phyloP scores from a whole-genome alignment of 768 basidiomycete species.

The Hygrocybe punicea region DNA sequence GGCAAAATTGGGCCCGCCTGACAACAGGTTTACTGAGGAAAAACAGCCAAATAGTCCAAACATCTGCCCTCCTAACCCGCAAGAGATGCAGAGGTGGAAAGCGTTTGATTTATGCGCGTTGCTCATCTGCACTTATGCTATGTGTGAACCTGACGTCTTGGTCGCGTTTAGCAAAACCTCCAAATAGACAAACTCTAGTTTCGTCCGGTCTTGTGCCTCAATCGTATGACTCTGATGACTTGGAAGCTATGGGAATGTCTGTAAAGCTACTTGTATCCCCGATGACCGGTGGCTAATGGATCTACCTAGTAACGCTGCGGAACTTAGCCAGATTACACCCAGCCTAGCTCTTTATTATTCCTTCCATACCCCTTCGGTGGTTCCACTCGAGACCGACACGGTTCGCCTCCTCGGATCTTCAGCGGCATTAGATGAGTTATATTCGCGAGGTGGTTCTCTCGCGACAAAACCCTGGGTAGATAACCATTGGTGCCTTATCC shows the following conservation, averaged over 20 bases:
- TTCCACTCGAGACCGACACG: slow-evolving; percentile 19
- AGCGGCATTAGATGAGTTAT: slow-evolving; percentile 55
- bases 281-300: neutral
- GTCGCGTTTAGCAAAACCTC: slow-evolving; percentile 26
- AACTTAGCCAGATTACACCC: slow-evolving; percentile 55
- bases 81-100: neutral
- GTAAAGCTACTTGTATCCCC: slow-evolving; percentile 16
- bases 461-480: slow-evolving; percentile 80
- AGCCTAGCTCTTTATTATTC: slow-evolving; percentile 55
- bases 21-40: neutral
- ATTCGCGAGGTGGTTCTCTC: slow-evolving; percentile 57
- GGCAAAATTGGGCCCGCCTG: neutral
- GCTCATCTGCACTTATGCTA: no score
- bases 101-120: slow-evolving; percentile 3
- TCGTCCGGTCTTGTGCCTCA: slow-evolving; percentile 54
- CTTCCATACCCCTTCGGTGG: slow-evolving; percentile 46
- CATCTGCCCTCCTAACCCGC: neutral
- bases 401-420: slow-evolving; percentile 43
- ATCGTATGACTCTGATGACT: slow-evolving; percentile 39
- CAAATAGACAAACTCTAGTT: slow-evolving; percentile 43
- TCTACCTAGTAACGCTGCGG: slow-evolving; percentile 44
- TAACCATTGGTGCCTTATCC: slow-evolving; percentile 85
- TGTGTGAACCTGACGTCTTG: neutral
- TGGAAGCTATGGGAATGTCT: slow-evolving; percentile 54
- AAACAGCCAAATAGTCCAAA: neutral